A percentile compares a stretch with the other conserved stretches of the same genome.
These are phyloP conservation scores for Trichoderma lentiforme DNA, from an alignment of 2,329 filamentous ascomycete genomes.

Conservation along the genomic window DNA sequence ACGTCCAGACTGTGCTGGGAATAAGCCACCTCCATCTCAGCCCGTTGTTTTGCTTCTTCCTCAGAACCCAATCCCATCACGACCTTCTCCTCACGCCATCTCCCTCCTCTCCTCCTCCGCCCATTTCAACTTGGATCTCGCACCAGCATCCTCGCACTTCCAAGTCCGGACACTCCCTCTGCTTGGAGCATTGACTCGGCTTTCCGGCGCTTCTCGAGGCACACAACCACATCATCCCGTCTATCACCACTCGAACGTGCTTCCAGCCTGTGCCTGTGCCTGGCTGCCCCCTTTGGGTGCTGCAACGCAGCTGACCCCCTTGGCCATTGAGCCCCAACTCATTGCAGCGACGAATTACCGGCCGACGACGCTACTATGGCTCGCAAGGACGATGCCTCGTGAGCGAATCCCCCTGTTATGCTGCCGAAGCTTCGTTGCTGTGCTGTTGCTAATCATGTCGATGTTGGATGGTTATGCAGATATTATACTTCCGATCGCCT, in stretches of 20 bases:
- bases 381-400: conserved; percentile 53
- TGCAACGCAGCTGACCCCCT: conserved; percentile 9
- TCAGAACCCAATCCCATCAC: conserved; percentile 15
- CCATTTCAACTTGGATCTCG: background rate
- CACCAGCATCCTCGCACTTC: background rate
- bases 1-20: background rate
- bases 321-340: background rate
- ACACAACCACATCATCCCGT: background rate
- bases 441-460: background rate
- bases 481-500: conserved; percentile 64
- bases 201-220: background rate
- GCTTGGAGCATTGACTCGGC: background rate
- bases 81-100: conserved; percentile 14
- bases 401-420: conserved; percentile 26
- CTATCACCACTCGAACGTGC: background rate
- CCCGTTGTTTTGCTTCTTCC: conserved; percentile 13
- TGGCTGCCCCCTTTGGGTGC: conserved; percentile 17
- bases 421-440: background rate
- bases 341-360: background rate
- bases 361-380: conserved; percentile 42
- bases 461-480: conserved; percentile 37
- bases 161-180: background rate
- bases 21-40: conserved; percentile 14
- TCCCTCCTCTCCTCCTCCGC: background rate
- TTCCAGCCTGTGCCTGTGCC: background rate